Conservation (phyloP, 176 grass and related monocot species). For the Oryza officinalis region DNA sequence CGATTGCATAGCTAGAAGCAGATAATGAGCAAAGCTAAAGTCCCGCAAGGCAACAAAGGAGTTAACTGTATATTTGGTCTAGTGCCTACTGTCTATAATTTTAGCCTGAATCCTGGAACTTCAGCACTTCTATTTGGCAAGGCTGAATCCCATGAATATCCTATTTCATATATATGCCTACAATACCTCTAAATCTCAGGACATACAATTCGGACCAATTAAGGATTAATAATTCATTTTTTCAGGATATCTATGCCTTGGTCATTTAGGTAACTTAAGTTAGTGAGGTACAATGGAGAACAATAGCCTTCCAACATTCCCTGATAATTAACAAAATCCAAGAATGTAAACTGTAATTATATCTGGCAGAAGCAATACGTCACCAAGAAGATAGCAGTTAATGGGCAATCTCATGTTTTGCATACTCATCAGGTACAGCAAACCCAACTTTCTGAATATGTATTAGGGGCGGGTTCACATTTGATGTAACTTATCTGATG, state of each 20-base stretch:
- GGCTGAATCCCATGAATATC: background rate
- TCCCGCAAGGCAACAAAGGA: background rate
- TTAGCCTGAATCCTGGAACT: background rate
- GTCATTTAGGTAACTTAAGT: background rate
- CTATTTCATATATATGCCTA: background rate
- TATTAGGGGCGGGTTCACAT: background rate
- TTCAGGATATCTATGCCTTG: background rate
- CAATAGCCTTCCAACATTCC: background rate
- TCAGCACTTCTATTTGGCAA: background rate
- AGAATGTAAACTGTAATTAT: background rate
- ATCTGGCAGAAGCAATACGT: background rate
- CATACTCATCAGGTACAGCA: background rate
- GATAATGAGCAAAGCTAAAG: background rate
- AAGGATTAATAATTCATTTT: background rate
- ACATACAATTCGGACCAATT: background rate
- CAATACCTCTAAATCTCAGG: background rate
- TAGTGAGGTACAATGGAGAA: background rate
- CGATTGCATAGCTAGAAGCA: background rate
- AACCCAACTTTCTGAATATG: conserved; percentile 1
- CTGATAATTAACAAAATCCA: conserved; percentile 7
- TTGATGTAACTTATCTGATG: background rate
- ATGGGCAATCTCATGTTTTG: background rate
- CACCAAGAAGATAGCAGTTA: background rate
- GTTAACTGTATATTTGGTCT: background rate
- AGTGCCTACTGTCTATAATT: background rate